These are phyloP conservation scores for Elsinoe ampelina DNA, from an alignment of 2,329 filamentous ascomycete species.

Conservation along the genomic window DNA sequence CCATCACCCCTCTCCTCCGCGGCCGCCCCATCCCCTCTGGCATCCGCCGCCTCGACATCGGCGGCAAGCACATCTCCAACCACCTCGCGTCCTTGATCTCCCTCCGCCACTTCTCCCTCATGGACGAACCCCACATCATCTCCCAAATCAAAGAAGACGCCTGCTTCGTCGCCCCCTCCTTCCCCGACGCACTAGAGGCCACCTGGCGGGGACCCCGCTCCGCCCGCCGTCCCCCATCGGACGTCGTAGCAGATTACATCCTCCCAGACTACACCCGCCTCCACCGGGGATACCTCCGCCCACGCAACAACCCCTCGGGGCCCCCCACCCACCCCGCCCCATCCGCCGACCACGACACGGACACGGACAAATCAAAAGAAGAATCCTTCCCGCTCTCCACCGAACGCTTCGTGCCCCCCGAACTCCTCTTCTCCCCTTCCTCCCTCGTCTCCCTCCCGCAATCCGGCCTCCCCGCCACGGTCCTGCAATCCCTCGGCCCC, in stretches of 20 bases:
- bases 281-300: slow-evolving; percentile 60
- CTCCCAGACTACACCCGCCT: slow-evolving; percentile 66
- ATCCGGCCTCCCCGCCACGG: slow-evolving; percentile 70
- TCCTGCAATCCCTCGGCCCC: slow-evolving; percentile 65
- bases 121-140: slow-evolving; percentile 85
- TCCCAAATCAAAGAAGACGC: slow-evolving; percentile 92
- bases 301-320: slow-evolving; percentile 46
- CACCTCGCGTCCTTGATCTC: slow-evolving; percentile 84
- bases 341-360: slow-evolving; percentile 21
- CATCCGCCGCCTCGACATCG: slow-evolving; percentile 76
- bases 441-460: slow-evolving; percentile 73
- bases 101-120: slow-evolving; percentile 87
- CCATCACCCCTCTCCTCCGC: slow-evolving; percentile 73
- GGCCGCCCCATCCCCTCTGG: slow-evolving; percentile 73
- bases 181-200: slow-evolving; percentile 65
- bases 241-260: slow-evolving; percentile 79
- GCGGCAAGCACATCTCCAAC: slow-evolving; percentile 89
- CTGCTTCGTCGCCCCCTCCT: slow-evolving; percentile 74
- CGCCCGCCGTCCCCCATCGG: slow-evolving; percentile 41
- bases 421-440: slow-evolving; percentile 76
- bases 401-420: slow-evolving; percentile 82
- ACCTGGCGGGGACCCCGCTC: slow-evolving; percentile 71
- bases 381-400: slow-evolving; percentile 82
- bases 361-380: slow-evolving; percentile 47
- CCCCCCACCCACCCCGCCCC: slow-evolving; percentile 30